Base-by-base conservation (phyloP, 108 stramenopile species). In the Cyclotella atomus region DNA sequence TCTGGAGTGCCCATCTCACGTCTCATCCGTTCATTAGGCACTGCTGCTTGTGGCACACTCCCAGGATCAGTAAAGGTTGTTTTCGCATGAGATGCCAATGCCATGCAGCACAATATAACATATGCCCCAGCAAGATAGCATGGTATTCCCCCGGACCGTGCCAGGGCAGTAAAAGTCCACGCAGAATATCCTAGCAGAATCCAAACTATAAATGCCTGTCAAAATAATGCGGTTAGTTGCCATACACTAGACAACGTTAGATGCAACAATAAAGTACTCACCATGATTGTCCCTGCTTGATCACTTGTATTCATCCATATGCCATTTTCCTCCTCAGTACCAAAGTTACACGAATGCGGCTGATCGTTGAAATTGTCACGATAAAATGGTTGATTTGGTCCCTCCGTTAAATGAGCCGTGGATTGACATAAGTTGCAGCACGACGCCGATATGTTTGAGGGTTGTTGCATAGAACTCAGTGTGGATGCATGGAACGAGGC, bases 1-100 rank as follows among this genome's bases (percentile, higher is more conserved):
- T 77, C 79, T 19, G 71, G 68, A 9, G 64, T 74, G 23, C 68
- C 69, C 77, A 77, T 83, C 49, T 68, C 65, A 17, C 81, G 71
- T 17, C 77, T 65, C 71, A 62, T 71, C 15, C 63, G 77, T 61
- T 81, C 83, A 64, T 79, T 80, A 2, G 93, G 91, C 16, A 90
- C 87, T 17, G 93, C 93, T 43, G 77, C 65, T 25, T 55, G 75
- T 16, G 95, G 93, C 2, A 97, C 95, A 46, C 91, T 86, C 3
- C 96, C 96, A 8, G 97, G 97, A 77, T 98, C 95, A 25, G 95
- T 97, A 32, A 95, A 87, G 59, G 88, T 92, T 25, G 96, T 95
- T 68, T 95, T 94, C 36, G 91, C 88, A 70, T 98, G 97, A 41
- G 79, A 84, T 24, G 88, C 81, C 41, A 96, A 63, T 20, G 95